Base-by-base conservation (phyloP, 1,139 yeast species). In the Spencermartinsiella ligniputridi region DNA sequence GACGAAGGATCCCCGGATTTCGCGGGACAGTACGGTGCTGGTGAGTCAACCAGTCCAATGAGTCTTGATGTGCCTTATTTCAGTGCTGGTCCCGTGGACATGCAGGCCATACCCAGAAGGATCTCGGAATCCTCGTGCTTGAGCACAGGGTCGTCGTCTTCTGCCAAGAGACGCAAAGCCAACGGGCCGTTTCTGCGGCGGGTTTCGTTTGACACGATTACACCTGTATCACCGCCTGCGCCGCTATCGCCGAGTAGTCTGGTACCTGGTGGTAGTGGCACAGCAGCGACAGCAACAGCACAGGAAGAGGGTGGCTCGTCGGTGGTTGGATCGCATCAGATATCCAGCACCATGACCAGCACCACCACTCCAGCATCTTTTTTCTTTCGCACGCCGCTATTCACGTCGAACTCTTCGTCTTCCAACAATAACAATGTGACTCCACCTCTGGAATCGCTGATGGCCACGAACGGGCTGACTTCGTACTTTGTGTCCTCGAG, bases 151-250 rank as follows among this genome's bases (percentile, higher is more conserved):
- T 16, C 36, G 13, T 17, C 20, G n/a, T n/a, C n/a, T n/a, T n/a
- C n/a, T n/a, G n/a, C n/a, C n/a, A 33, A 33, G 19, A 8, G 36
- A 20, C 36, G 20, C 17, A 20, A 29, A 18, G 34, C 37, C 21
- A 37, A 41, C 16, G 20, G 46, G 3, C 49, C 58, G 9, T 57
- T 54, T 42, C 45, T 42, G 21, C 42, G 57, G 17, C 42, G 61
- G 22, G 60, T 58, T 9, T 51, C 58, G 32, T 58, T 58, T 45
- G 62, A 58, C 35, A 58, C 61, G 17, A 58, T 58, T 21, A 44
- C 52, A 2, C 32, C 36, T 12, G 20, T 37, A 30, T 24, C 42
- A 27, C 37, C 27, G 35, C 22, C 35, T 11, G 25, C 12, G 11
- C 46, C 39, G 6, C 40, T 27, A 5, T 37, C 40, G 20, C 40